Evolutionary conservation across 225 moss, liverwort and hornwort genomes (phyloP), one percentile per base, ranked within the genome.

Genomic region (Sphagnum contortum): DNA sequence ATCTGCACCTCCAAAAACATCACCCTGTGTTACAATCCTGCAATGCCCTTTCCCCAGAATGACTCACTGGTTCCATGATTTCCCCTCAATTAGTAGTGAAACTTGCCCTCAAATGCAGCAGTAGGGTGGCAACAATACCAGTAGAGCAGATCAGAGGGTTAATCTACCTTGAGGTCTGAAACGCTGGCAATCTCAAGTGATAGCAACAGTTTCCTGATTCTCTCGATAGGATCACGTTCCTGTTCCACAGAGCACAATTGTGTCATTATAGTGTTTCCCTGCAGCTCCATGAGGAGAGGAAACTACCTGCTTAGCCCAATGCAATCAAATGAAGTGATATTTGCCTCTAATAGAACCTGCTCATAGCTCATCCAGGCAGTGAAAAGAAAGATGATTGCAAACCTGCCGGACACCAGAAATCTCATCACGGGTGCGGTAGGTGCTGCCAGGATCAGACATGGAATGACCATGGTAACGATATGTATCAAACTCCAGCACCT

Each of bases 361-460:
- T 57, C 10, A n/a, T 44, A 13, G 49, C 13, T 4, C 11, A 61
- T 46, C 44, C 46, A 8, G 61, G 46, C 61, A 45, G 48, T 8
- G 46, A 61, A 64, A 61, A 64, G 58, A 29, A 29, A 29, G 29
- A 29, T 29, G 29, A 29, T 29, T 29, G 2, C 58, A 50, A 61
- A 82, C 86, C 78, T 83, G 83, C 12, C 96, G 90, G 48, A 98
- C 82, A 68, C 91, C 96, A 54, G 85, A 83, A 64, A 98, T 98
- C 79, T 98, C 96, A 60, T 98, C 93, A 72, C 96, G 87, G 65
- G 90, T 91, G 52, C 96, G 85, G 72, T 98, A 98, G 1, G 96
- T 98, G 68, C 96, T 98, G 59, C 93, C 96, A 12, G 93, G 96
- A 68, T 98, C 96, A 49, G 96, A 98, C 96, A 98, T 98, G 2